phyloP scores from a whole-genome alignment of 1,139 yeast species.

The Pichia sp. region DNA sequence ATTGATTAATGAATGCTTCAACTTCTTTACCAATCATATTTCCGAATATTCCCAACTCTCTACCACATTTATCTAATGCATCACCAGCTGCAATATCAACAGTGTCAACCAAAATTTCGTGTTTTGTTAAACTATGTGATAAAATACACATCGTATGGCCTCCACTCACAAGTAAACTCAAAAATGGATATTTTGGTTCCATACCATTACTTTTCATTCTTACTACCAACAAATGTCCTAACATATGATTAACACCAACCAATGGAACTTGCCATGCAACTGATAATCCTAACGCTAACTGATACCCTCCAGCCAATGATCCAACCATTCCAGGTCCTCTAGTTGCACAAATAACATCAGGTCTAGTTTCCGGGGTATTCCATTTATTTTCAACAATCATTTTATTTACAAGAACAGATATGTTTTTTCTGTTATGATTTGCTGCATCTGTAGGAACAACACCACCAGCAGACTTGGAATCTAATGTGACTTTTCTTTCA shows the following conservation, averaged over 20 bases:
- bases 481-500: conserved; percentile 59
- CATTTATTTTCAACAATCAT: conserved; percentile 31
- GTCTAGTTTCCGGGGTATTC: conserved; percentile 32
- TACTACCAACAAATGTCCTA: conserved; percentile 80
- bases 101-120: conserved; percentile 68
- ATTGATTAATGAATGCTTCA: conserved; percentile 46
- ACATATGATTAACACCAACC: conserved; percentile 93
- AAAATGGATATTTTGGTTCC: conserved; percentile 63
- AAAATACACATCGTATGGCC: conserved; percentile 90
- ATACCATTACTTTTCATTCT: conserved; percentile 42
- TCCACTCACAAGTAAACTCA: conserved; percentile 80
- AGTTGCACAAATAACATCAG: conserved; percentile 82
- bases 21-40: conserved; percentile 81
- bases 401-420: conserved; percentile 41
- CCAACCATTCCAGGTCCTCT: conserved; percentile 98
- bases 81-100: conserved; percentile 92
- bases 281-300: conserved; percentile 77
- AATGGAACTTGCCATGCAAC: conserved; percentile 72
- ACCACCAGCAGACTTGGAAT: conserved; percentile 69
- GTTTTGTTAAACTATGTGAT: conserved; percentile 54
- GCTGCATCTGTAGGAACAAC: conserved; percentile 85
- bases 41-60: conserved; percentile 73
- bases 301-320: conserved; percentile 73
- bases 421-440: conserved; percentile 58
- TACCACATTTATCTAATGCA: conserved; percentile 86